A percentile compares a stretch with the other conserved stretches of the same genome.
phyloP scores from a whole-genome alignment of 2,329 filamentous ascomycete species.

The Ophiostoma ulmi region DNA sequence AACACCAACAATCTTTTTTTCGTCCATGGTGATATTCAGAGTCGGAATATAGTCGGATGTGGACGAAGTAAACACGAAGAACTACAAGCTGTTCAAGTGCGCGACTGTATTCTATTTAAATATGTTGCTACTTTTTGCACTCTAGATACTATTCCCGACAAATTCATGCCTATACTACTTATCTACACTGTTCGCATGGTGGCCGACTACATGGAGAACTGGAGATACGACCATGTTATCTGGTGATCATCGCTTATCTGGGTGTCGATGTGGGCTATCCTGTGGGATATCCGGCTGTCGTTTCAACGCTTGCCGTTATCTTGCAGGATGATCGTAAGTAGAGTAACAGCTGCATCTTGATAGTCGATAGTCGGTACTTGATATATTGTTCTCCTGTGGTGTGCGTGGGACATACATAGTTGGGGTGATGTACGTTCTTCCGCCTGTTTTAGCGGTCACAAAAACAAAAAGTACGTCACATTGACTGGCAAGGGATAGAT shows the following conservation, averaged over 20 bases:
- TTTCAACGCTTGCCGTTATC: neutral
- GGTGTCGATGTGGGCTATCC: neutral
- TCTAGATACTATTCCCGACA: neutral
- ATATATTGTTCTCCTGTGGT: no score
- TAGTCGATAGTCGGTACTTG: neutral
- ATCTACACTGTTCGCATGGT: neutral
- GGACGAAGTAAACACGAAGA: neutral
- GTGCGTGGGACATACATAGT: neutral
- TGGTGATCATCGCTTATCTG: constrained; percentile 5
- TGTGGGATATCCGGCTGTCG: neutral
- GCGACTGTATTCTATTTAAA: neutral
- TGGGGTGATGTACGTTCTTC: neutral
- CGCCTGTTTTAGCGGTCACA: neutral
- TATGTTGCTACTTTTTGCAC: neutral
- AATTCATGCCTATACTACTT: neutral
- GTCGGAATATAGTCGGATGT: neutral
- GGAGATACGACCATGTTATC: constrained; percentile 8
- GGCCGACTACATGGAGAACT: neutral
- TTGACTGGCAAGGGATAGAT: neutral
- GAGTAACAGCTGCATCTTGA: neutral
- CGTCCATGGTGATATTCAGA: neutral
- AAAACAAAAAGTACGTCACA: neutral
- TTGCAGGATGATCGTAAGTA: neutral
- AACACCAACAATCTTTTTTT: neutral
- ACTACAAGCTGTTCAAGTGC: neutral